phyloP scores from a whole-genome alignment of 352 stramenopile genomes.

The Phytophthora boehmeriae region DNA sequence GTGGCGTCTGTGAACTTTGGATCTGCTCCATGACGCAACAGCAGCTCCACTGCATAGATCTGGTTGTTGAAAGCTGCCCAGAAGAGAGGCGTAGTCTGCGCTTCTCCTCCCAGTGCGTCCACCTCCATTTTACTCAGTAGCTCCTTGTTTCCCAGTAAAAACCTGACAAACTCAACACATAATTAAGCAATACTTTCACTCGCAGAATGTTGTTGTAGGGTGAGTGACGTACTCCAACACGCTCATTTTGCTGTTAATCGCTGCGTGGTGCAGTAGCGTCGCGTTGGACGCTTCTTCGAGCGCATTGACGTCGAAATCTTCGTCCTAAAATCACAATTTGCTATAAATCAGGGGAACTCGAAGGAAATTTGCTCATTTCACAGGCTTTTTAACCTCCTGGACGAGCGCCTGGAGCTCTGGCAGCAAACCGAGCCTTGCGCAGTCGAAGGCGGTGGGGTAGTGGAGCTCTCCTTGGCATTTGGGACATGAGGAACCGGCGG shows the following conservation, averaged over 20 bases:
- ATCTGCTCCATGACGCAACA: conserved; percentile 67
- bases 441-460: conserved; percentile 60
- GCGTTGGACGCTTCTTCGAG: conserved; percentile 54
- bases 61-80: conserved; percentile 80
- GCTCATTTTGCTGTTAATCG: conserved; percentile 83
- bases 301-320: conserved; percentile 64
- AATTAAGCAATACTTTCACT: conserved; percentile 1
- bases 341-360: background rate
- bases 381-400: conserved; percentile 31
- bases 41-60: conserved; percentile 79
- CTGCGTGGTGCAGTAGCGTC: conserved; percentile 77
- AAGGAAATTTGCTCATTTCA: background rate
- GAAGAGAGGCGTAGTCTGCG: conserved; percentile 74
- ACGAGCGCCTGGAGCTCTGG: conserved; percentile 65
- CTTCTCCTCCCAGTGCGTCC: conserved; percentile 58
- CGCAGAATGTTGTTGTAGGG: background rate
- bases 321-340: conserved; percentile 32
- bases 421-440: conserved; percentile 62
- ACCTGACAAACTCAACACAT: conserved; percentile 36
- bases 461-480: conserved; percentile 47
- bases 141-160: conserved; percentile 49
- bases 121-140: conserved; percentile 43
- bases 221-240: conserved; percentile 59
- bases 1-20: conserved; percentile 51
- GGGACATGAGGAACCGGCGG: conserved; percentile 28